Base-by-base conservation (phyloP, 768 basidiomycete species). In the Hebeloma cylindrosporum region DNA sequence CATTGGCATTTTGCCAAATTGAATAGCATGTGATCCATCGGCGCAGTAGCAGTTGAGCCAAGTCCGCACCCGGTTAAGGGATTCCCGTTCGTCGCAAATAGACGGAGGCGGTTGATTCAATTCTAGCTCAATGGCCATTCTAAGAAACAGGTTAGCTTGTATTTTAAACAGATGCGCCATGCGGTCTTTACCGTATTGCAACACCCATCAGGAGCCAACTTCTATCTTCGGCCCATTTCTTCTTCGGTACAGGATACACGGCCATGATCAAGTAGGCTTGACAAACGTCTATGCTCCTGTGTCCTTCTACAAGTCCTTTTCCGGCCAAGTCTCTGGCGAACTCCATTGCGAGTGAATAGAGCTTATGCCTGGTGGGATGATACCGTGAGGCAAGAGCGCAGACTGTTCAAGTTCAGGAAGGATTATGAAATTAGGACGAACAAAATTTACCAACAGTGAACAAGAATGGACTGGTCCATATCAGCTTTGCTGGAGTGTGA, bases 41-140 rank as follows among this genome's bases (percentile, higher is more conserved):
- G 85, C 77, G 51, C 83, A 82, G 59, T 79, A 86, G 60, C 83
- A 88, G 57, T 81, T 80, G 43, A 88, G 67, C 85, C 86, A 89
- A 18, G 82, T 83, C 47, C 88, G 71, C 20, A 79, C 79, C 29
- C 85, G 73, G 56, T 91, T 89, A 28, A 84, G 68, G 17, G 73
- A 71, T 69, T 88, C 85, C 22, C 83, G 73, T 53, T 80, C 78
- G 36, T 72, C 69, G n/a, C 78, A 77, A 17, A 63, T 60, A 5
- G 65, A 58, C 2, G 74, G 69, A 3, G 77, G 68, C 9, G 76
- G 72, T 38, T 82, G 74, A 58, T 87, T 75, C 5, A 89, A 63
- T 43, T 80, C 80, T 10, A 91, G 72, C 57, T 88, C 85, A 27
- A 82, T 76, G 0, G 83, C 88, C 68, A 89, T 79, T 42, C 85